Evolutionary conservation across 768 basidiomycete genomes (phyloP), one percentile per base, ranked within the genome.

Genomic region (Termitomyces sp.): DNA sequence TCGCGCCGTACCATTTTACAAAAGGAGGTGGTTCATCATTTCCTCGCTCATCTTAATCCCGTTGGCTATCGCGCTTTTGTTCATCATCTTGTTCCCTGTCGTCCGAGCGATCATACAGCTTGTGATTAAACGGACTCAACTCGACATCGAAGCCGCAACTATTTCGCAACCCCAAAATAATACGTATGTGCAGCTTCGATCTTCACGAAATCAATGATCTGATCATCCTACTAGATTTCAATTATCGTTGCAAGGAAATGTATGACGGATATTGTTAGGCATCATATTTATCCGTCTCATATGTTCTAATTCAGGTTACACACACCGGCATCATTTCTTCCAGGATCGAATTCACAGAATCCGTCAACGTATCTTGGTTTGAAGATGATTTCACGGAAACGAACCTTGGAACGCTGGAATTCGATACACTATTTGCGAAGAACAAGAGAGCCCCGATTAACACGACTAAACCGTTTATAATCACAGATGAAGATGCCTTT

Each of bases 281-380:
- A 22, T 41, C 11, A 26, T 5, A 35, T 22, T 54, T 26, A 17
- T 38, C 51, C 53, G 30, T 22, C 44, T 46, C 21, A 56, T 42
- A 9, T 19, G 2, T 56, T 26, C 2, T 49, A 10, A 34, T 5
- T 41, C 41, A 84, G 82, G 84, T 85, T 28, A 73, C 79, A 21
- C 87, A 90, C 62, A 81, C 87, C 1, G 84, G 87, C 45, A 77
- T 82, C 35, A 77, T 90, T 64, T 66, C 78, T 12, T 86, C 87
- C 8, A 77, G 72, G 52, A 87, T 89, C 58, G 61, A 72, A 45
- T 90, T 89, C 63, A 75, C 74, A 10, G 70, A 83, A 32, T 77
- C 80, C 1, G 73, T 87, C 37, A 67, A 76, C 10, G 81, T 88
- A 22, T 74, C 74, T 34, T 88, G 86, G 87, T 68, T 84, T 30